Percentiles rank a stretch among this genome's conserved stretches.
phyloP scores from a whole-genome alignment of 352 stramenopile genomes.

The Globisporangium megalacanthum region DNA sequence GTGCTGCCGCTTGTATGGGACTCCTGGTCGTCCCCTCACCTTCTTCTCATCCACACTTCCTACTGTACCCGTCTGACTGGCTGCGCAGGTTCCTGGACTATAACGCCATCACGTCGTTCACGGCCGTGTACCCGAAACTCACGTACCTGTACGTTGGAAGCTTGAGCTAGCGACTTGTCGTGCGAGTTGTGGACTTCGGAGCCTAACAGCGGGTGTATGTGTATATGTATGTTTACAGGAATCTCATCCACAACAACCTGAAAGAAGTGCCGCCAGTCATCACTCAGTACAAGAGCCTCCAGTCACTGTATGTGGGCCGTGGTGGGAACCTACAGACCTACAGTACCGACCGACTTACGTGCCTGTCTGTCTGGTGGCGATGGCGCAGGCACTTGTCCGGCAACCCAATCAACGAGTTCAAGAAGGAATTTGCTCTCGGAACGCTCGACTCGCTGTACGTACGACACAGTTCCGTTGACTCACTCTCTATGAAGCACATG shows the following conservation, averaged over 20 bases:
- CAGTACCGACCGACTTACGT: too few species aligned
- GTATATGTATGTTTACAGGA: neutral
- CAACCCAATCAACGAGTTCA: neutral
- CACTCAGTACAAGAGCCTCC: slow-evolving; percentile 1
- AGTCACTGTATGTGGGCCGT: neutral
- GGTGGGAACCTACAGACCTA: too few species aligned
- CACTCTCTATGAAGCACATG: neutral
- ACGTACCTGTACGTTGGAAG: slow-evolving; percentile 1
- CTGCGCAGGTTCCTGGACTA: neutral
- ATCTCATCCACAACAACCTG: slow-evolving; percentile 5
- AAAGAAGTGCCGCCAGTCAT: neutral
- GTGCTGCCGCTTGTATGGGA: neutral
- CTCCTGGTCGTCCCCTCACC: too few species aligned
- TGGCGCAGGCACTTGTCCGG: neutral
- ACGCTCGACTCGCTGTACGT: slow-evolving; percentile 1
- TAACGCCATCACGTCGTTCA: slow-evolving; percentile 4
- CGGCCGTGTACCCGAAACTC: slow-evolving; percentile 4
- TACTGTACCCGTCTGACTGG: neutral
- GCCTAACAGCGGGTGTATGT: neutral
- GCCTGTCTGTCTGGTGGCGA: neutral
- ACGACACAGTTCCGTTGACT: too few species aligned
- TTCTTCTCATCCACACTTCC: neutral
- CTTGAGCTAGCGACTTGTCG: neutral
- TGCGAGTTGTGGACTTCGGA: too few species aligned
- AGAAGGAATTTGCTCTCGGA: neutral